These are phyloP conservation scores for Rubia yunnanensis DNA, from an alignment of 257 asterid genomes.

Conservation along the genomic window DNA sequence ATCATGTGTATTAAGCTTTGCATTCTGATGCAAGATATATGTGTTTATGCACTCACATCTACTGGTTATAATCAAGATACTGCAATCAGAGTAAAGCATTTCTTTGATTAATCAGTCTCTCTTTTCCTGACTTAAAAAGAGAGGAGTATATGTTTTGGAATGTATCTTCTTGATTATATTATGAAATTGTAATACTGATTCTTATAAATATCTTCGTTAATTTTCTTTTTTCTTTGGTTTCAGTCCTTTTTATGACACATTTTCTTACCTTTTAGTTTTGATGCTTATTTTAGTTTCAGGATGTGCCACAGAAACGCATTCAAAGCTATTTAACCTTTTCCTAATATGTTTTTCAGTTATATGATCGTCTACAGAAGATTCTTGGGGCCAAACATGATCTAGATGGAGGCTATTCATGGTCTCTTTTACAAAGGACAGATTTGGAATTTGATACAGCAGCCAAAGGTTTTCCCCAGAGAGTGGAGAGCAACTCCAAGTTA, in stretches of 20 bases:
- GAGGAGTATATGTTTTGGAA: neutral
- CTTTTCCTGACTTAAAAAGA: neutral
- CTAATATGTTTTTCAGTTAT: slow-evolving; percentile 40
- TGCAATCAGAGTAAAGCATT: neutral
- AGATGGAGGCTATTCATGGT: slow-evolving; percentile 90
- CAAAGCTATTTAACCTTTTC: neutral
- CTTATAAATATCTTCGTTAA: neutral
- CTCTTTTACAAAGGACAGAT: slow-evolving; percentile 71
- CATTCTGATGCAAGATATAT: neutral
- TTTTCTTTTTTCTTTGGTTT: neutral
- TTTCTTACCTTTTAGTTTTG: slow-evolving; percentile 2
- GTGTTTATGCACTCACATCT: neutral
- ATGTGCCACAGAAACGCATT: neutral
- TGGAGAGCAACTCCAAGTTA: slow-evolving; percentile 92
- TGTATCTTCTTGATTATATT: neutral
- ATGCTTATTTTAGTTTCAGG: neutral
- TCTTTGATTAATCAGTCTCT: neutral
- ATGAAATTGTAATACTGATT: neutral
- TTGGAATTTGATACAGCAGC: slow-evolving; percentile 47
- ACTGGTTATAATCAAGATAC: neutral
- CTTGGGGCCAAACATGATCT: slow-evolving; percentile 82
- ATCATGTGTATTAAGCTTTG: neutral
- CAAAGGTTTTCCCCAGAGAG: slow-evolving; percentile 57
- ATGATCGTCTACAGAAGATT: slow-evolving; percentile 71
- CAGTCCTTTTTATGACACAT: neutral